Evolutionary conservation across 1,284 basidiomycete genomes (phyloP).

Genomic region (Ceratobasidium sp.): DNA sequence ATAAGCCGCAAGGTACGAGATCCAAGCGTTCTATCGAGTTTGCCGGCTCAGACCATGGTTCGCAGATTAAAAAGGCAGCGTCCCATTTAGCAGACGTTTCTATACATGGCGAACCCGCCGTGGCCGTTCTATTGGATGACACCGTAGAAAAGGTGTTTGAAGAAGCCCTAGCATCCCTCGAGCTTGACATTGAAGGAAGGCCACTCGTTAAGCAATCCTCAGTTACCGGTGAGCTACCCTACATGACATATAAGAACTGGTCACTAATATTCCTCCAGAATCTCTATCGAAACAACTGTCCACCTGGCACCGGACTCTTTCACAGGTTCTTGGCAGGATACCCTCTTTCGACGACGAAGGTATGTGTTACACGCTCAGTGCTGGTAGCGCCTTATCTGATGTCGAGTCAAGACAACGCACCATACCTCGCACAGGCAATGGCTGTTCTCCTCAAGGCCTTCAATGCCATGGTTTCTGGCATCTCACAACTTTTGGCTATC

Average conservation of each 20-base stretch:
- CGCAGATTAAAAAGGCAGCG: constrained; percentile 24
- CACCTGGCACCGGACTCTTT: constrained; percentile 12
- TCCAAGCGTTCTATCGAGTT: not conserved
- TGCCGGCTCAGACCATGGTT: not conserved
- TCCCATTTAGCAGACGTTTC: constrained; percentile 30
- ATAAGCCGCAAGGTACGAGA: constrained; percentile 16
- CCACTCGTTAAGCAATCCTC: constrained; percentile 21
- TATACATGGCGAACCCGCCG: constrained; percentile 19
- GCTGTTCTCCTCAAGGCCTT: constrained; percentile 21
- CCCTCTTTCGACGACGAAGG: constrained; percentile 37
- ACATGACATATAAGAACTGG: not conserved
- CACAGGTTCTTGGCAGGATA: constrained; percentile 5
- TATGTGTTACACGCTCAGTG: too few species aligned
- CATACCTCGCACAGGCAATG: constrained; percentile 23
- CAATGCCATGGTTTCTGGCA: constrained; percentile 17
- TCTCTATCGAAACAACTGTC: constrained; percentile 32
- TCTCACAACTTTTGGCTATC: not conserved
- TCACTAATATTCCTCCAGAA: not conserved
- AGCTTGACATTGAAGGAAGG: constrained; percentile 32
- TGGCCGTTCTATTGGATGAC: constrained; percentile 26
- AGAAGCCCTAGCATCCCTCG: constrained; percentile 22
- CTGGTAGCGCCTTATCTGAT: too few species aligned
- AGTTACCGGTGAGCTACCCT: constrained; percentile 7
- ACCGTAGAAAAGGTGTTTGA: constrained; percentile 26
- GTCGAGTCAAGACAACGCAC: constrained; percentile 26